A percentile compares a stretch with the other conserved stretches of the same genome.
These are phyloP conservation scores for Rosa persica DNA, from an alignment of 306 rosid genomes.

Conservation along the genomic window DNA sequence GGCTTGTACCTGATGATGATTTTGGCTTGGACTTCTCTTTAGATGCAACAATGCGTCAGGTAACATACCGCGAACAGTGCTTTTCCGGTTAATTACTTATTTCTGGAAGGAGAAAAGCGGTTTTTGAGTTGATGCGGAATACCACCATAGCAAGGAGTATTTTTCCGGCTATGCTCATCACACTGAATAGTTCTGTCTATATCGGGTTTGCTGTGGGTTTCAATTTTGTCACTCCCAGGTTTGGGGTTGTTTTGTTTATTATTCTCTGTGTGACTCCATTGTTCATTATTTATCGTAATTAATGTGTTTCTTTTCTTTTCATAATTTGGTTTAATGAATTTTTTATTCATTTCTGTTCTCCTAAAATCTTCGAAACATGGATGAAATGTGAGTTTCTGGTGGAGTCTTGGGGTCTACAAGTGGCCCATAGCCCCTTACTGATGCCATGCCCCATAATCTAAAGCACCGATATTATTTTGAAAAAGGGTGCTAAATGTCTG, in stretches of 20 bases:
- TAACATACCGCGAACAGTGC: conserved; percentile 33
- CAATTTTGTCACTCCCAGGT: conserved; percentile 59
- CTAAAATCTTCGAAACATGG: conserved; percentile 4
- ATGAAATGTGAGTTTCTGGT: neutral
- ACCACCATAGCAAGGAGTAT: conserved; percentile 24
- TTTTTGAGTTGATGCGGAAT: conserved; percentile 32
- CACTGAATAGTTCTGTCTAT: conserved; percentile 50
- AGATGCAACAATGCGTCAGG: conserved; percentile 21
- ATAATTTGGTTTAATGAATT: neutral
- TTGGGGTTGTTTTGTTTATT: conserved; percentile 43
- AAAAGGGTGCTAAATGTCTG: neutral
- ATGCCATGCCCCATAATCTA: neutral
- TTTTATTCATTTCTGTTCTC: conserved; percentile 26
- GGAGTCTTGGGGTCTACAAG: neutral
- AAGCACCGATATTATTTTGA: neutral
- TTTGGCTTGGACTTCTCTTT: conserved; percentile 26
- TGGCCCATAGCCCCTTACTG: neutral
- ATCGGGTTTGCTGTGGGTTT: conserved; percentile 57
- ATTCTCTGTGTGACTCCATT: conserved; percentile 58
- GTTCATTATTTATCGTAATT: conserved; percentile 45
- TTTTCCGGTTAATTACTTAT: conserved; percentile 28
- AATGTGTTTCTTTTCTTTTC: conserved; percentile 24
- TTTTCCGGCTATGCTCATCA: conserved; percentile 26
- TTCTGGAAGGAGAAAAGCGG: conserved; percentile 36
- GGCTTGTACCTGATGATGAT: conserved; percentile 35